A percentile compares a stretch with the other conserved stretches of the same genome.
Conservation (phyloP, 257 asterid genomes). For the Lycium barbarum region DNA sequence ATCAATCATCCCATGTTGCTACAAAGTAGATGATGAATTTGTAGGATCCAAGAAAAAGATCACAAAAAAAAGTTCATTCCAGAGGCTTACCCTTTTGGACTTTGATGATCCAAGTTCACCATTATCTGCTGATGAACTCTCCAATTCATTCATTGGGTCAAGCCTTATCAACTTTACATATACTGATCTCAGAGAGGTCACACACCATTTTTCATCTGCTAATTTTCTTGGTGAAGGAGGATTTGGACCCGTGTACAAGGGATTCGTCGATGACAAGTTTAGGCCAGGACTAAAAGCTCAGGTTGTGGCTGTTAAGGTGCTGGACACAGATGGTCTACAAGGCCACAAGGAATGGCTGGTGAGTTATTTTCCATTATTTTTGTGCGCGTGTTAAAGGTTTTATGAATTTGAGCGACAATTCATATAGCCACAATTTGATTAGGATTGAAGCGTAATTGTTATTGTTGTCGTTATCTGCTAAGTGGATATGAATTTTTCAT, state of each 20-base stretch:
- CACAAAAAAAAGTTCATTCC: constrained; percentile 27
- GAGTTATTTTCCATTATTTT: neutral
- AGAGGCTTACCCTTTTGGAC: constrained; percentile 22
- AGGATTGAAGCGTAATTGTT: neutral
- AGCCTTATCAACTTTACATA: constrained; percentile 17
- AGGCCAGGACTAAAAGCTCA: constrained; percentile 30
- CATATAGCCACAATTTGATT: neutral
- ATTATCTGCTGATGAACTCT: constrained; percentile 27
- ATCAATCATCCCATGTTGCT: constrained; percentile 32
- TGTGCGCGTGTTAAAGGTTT: neutral
- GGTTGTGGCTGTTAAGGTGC: constrained; percentile 32
- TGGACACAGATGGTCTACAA: constrained; percentile 31
- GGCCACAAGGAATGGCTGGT: constrained; percentile 36
- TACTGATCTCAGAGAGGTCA: constrained; percentile 31
- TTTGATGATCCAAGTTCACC: constrained; percentile 33
- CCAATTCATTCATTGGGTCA: constrained; percentile 33
- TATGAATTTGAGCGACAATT: neutral
- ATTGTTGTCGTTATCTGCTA: neutral
- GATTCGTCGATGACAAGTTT: constrained; percentile 26
- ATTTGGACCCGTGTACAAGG: constrained; percentile 29
- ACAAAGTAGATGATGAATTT: neutral
- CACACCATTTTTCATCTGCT: constrained; percentile 22
- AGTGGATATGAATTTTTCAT: neutral
- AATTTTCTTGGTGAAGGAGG: constrained; percentile 34
- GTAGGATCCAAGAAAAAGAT: constrained; percentile 15